A percentile compares a stretch with the other conserved stretches of the same genome.
phyloP scores from a whole-genome alignment of 1,284 basidiomycete species.

The Lentinula novae-zelandiae region DNA sequence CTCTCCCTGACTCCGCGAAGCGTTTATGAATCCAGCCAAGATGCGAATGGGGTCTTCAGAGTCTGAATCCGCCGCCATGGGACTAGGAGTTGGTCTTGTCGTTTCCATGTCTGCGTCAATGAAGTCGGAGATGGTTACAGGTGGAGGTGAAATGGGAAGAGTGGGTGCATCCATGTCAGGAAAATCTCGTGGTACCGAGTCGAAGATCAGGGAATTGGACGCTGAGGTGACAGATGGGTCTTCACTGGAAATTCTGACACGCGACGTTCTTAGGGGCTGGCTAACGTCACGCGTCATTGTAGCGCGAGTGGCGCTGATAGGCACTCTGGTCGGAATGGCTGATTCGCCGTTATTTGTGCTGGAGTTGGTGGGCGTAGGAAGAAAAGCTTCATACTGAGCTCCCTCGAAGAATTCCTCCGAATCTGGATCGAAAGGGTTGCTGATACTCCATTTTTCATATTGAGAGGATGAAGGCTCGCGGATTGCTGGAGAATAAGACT shows the following conservation, averaged over 20 bases:
- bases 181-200: neutral
- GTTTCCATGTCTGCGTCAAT: neutral
- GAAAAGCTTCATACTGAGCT: slow-evolving; percentile 65
- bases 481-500: slow-evolving; percentile 26
- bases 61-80: slow-evolving; percentile 5
- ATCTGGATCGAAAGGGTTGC: slow-evolving; percentile 75
- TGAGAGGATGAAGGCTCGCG: slow-evolving; percentile 26
- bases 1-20: neutral
- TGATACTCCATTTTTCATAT: slow-evolving; percentile 60
- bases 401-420: slow-evolving; percentile 72
- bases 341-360: slow-evolving; percentile 19
- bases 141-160: neutral
- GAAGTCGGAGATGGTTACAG: neutral
- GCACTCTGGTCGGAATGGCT: slow-evolving; percentile 30
- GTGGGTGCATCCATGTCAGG: slow-evolving; percentile 1
- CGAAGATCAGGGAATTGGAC: neutral
- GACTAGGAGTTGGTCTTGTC: neutral
- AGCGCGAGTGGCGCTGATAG: slow-evolving; percentile 35
- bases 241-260: slow-evolving; percentile 26
- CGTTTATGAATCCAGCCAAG: neutral
- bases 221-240: neutral
- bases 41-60: slow-evolving; percentile 1
- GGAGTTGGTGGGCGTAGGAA: slow-evolving; percentile 26
- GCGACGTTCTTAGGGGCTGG: slow-evolving; percentile 31
- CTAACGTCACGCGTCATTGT: slow-evolving; percentile 39